Evolutionary conservation across 2,329 filamentous ascomycete genomes (phyloP), one percentile per base, ranked within the genome.

Genomic region (Lachnellula suecica): DNA sequence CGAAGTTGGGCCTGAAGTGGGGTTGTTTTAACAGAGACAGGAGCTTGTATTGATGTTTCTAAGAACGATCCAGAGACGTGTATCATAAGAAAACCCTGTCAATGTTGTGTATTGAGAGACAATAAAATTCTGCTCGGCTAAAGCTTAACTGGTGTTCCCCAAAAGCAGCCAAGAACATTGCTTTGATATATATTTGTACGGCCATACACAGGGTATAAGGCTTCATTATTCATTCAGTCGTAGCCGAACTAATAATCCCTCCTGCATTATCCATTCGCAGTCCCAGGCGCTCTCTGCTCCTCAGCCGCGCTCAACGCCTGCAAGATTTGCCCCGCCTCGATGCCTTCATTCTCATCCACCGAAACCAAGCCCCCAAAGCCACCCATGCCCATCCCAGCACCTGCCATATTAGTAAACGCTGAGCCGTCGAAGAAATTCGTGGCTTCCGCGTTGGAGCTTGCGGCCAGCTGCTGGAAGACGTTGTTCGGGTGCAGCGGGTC

Each of bases 251-350:
- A 15, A 5, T n/a, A 13, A 35, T 13, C 13, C 31, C 31, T 47
- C 27, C 27, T 34, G 29, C 7, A 15, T 53, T 47, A 57, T 17
- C 50, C 19, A 25, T 44, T 29, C 6, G 31, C 45, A 9, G n/a
- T 29, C 10, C 29, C 45, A 11, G 37, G n/a, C 9, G 44, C 40
- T n/a, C 60, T 57, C 27, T 58, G 50, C 40, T 64, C 58, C 24
- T 62, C 61, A n/a, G 59, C 59, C 17, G 58, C 62, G 53, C 63
- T 64, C 25, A 68, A 47, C 5, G 64, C 54, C 47, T 68, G 65
- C 17, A 68, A 54, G 38, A 68, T 67, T 44, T 68, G 65, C 8
- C 64, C 58, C 2, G 64, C 65, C 42, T 65, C 64, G 46, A 68
- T 66, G 1, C 62, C 62, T 45, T 66, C 63, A 49, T 57, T 57